Evolutionary conservation across 1,284 basidiomycete genomes (phyloP), one percentile per base, ranked within the genome.

Genomic region (Trichosporon faecale): DNA sequence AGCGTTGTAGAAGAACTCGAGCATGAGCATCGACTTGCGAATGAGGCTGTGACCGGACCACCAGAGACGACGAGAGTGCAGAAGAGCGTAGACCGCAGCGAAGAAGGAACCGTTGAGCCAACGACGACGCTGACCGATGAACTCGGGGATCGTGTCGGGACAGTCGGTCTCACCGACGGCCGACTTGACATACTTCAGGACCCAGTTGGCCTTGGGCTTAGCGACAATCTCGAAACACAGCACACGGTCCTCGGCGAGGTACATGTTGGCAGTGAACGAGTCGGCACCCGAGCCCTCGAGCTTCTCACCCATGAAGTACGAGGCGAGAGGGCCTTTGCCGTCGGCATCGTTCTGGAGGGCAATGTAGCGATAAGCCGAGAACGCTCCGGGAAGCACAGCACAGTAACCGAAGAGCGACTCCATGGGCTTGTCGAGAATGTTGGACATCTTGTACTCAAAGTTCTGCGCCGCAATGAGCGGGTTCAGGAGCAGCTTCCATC

Each of bases 131-230:
- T 99, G 96, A 65, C 88, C 88, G 81, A 99, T 98, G 80, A 99
- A 97, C 82, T 99, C 97, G 11, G 95, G 90, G 23, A 98, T 87
- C 0, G 89, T 88, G 76, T 98, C 95, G 4, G 97, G 97, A 9
- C 98, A 94, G 82, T 99, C 97, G 0, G 97, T 99, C 81, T 98
- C 96, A 9, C 92, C 97, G 33, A 94, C 89, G 0, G 97, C 95
- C 33, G 91, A 90, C 84, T 95, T 97, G 78, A 99, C 96, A 78
- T 95, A 99, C 85, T 93, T 94, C 65, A 99, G 87, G 5, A 98
- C 88, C 96, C 96, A 99, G 75, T 89, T 89, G 2, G 89, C 90
- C 74, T 94, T 92, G 0, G 90, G 86, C 81, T 98, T 98, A 0
- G 96, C 94, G 57, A 98, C 90, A 23, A 99, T 88, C 82, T 99